These are phyloP conservation scores for Penicillium brevicompactum DNA, from an alignment of 2,329 filamentous ascomycete genomes.

Conservation along the genomic window DNA sequence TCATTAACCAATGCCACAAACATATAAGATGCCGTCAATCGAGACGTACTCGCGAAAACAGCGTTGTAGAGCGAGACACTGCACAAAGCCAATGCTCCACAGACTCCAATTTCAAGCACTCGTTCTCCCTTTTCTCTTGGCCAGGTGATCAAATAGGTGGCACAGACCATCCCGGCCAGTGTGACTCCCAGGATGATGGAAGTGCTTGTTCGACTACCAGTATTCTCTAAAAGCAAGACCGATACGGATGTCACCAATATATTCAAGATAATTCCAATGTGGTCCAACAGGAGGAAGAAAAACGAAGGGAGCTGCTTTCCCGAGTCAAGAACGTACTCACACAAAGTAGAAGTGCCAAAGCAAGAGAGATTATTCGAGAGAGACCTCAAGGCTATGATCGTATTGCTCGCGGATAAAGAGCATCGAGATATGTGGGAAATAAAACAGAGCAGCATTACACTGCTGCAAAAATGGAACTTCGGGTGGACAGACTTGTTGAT, in stretches of 20 bases:
- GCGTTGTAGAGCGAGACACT: no score
- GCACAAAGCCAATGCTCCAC: no score
- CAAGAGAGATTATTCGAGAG: not conserved
- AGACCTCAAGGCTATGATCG: not conserved
- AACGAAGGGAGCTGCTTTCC: not conserved
- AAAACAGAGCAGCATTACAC: not conserved
- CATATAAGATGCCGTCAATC: no score
- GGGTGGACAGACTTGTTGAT: not conserved
- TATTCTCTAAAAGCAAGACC: not conserved
- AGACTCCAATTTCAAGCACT: no score
- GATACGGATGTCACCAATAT: not conserved
- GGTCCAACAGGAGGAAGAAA: not conserved
- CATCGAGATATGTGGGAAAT: not conserved
- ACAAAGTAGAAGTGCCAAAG: not conserved
- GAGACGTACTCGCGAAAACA: no score
- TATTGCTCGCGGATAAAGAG: not conserved
- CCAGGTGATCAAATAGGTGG: not conserved
- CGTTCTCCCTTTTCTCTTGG: no score
- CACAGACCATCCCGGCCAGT: not conserved
- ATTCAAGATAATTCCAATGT: not conserved
- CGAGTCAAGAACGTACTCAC: not conserved
- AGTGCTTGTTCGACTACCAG: not conserved
- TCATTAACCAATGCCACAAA: no score
- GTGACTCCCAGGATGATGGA: not conserved
- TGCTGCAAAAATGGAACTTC: not conserved